Conservation (phyloP, 768 basidiomycete genomes). For the Podaxis sp. region DNA sequence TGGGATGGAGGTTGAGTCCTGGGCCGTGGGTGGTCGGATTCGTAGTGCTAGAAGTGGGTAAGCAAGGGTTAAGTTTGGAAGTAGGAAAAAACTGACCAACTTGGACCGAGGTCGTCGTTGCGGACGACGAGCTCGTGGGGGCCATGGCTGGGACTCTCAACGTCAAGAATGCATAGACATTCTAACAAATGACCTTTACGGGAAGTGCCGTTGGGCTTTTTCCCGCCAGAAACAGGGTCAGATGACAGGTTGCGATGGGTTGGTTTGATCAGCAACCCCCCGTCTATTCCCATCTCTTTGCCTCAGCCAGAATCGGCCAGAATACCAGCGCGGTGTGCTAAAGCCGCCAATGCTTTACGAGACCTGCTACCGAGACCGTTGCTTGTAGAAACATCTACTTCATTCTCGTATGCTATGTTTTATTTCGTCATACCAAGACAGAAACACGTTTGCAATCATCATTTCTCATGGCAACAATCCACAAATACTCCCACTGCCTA, state of each 20-base stretch:
- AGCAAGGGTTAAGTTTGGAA: background rate
- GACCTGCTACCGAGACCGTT: background rate
- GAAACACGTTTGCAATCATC: background rate
- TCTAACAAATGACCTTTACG: conserved; percentile 30
- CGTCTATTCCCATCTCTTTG: background rate
- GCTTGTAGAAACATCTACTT: background rate
- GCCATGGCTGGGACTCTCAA: conserved; percentile 57
- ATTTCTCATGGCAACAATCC: conserved; percentile 10
- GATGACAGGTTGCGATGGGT: conserved; percentile 3
- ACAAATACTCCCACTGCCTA: conserved; percentile 1
- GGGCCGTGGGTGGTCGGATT: conserved; percentile 81
- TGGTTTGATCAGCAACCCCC: background rate
- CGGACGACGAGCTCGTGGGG: conserved; percentile 63
- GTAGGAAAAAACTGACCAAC: conserved; percentile 62
- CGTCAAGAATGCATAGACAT: conserved; percentile 19
- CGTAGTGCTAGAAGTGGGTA: conserved; percentile 59
- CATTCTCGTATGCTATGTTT: background rate
- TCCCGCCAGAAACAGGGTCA: conserved; percentile 18
- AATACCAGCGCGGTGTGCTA: background rate
- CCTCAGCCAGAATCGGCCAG: background rate
- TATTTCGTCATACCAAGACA: background rate
- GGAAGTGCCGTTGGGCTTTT: conserved; percentile 29
- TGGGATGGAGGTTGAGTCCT: conserved; percentile 84
- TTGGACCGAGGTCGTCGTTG: conserved; percentile 87
- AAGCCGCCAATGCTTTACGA: background rate